phyloP scores from a whole-genome alignment of 768 basidiomycete genomes.

The Cantharellus anzutake region DNA sequence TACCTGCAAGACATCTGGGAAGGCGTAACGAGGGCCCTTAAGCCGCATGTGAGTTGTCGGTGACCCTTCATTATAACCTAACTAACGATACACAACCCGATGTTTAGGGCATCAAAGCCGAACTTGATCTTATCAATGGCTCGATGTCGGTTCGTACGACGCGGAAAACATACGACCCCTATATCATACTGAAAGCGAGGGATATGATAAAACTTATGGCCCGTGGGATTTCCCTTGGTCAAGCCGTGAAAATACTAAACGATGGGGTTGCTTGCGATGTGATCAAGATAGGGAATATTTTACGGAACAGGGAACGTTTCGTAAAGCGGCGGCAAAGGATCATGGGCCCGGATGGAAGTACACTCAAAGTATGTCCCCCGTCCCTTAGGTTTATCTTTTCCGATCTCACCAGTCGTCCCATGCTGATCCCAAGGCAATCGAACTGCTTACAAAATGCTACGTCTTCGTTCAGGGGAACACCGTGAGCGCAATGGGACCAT shows the following conservation, averaged over 20 bases:
- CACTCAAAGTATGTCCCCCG: conserved; percentile 55
- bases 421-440: conserved; percentile 56
- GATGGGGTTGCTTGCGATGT: conserved; percentile 88
- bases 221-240: conserved; percentile 67
- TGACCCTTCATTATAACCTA: background rate
- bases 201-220: conserved; percentile 93
- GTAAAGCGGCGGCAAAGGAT: conserved; percentile 92
- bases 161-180: conserved; percentile 92
- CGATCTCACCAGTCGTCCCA: background rate
- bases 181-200: conserved; percentile 86
- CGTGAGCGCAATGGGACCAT: conserved; percentile 93
- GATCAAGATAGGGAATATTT: conserved; percentile 89
- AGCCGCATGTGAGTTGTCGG: conserved; percentile 39
- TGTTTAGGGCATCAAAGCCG: conserved; percentile 65
- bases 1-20: conserved; percentile 93
- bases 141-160: conserved; percentile 96
- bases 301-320: conserved; percentile 90
- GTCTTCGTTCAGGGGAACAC: conserved; percentile 97
- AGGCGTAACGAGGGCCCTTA: conserved; percentile 67
- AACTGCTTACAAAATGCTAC: conserved; percentile 89
- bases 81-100: background rate
- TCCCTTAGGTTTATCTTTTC: background rate
- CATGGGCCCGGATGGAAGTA: conserved; percentile 93
- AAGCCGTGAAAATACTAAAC: conserved; percentile 79
- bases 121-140: conserved; percentile 86